Base-by-base conservation (phyloP, 1,139 yeast genomes). In the Scheffersomyces insectosa region DNA sequence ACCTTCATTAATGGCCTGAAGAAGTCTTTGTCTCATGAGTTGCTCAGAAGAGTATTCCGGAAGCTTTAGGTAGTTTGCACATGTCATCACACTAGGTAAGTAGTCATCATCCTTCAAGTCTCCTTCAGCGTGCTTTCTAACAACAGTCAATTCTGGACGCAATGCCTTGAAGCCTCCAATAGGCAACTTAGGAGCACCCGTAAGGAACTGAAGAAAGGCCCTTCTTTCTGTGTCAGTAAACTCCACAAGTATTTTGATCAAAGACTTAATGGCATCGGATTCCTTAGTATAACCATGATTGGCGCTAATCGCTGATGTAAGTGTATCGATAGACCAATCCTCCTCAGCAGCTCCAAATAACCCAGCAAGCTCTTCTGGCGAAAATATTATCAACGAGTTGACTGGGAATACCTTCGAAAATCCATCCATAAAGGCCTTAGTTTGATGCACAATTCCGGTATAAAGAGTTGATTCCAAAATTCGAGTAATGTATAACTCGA, bases 81-180 rank as follows among this genome's bases (percentile, higher is more conserved):
- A 93, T 0, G 99, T 93, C 99, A 93, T 93, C 3, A 93, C 99
- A 66, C 97, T 89, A 2, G 99, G 99, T 46, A 93, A 71, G 56
- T 86, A 90, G 50, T 85, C 91, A 62, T 93, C 96, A n/a, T 89
- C 80, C 14, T 70, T 65, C 39, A 79, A 60, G 1, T 80, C 82
- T 44, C 75, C 82, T 47, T 91, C 97, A 8, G 86, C 79, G 42
- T 78, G 83, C 56, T 89, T 89, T 51, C 90, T 70, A 2, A 93
- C 99, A 36, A 93, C 93, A 0, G 98, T 93, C 42, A 93, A 77
- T 42, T 80, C 85, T 0, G 99, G 99, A 39, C 79, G 75, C 44
- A 93, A 70, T 1, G 88, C 79, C 55, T 85, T 86, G 70, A 93
- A 93, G 0, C 99, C 99, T 0, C 98, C 99, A 55, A 90, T 80